A percentile compares a stretch with the other conserved stretches of the same genome.
These are phyloP conservation scores for Tylopilus vinaceipallidus DNA, from an alignment of 768 basidiomycete species.

Conservation along the genomic window DNA sequence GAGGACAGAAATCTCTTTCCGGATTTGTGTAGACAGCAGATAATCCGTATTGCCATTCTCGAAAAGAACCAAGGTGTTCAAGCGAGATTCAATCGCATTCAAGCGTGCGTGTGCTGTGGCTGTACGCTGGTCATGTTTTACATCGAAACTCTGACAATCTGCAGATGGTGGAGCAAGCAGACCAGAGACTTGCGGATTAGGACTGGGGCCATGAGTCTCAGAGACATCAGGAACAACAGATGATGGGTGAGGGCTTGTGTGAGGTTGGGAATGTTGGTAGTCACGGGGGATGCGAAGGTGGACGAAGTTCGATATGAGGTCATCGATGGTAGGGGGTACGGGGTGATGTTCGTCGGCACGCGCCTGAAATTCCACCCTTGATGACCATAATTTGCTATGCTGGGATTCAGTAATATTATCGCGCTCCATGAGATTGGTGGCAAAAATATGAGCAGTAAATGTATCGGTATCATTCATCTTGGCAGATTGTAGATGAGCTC, in stretches of 20 bases:
- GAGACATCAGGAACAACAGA: too few species aligned
- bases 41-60: not conserved
- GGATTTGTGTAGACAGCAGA: not conserved
- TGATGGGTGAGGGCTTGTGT: too few species aligned
- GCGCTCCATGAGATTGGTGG: not conserved
- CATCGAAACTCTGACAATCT: too few species aligned
- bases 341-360: not conserved
- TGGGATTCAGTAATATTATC: too few species aligned
- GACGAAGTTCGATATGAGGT: not conserved
- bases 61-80: too few species aligned
- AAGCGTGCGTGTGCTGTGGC: not conserved
- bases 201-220: too few species aligned
- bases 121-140: not conserved
- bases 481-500: too few species aligned
- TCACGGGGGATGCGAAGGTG: not conserved
- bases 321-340: not conserved
- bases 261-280: too few species aligned
- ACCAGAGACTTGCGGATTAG: too few species aligned
- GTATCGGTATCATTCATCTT: not conserved
- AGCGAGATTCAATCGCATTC: not conserved
- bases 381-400: not conserved
- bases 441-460: not conserved
- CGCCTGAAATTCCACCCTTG: not conserved
- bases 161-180: too few species aligned
- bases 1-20: not conserved